These are phyloP conservation scores for Annulohypoxylon bovei DNA, from an alignment of 495 filamentous ascomycete species.

Conservation along the genomic window DNA sequence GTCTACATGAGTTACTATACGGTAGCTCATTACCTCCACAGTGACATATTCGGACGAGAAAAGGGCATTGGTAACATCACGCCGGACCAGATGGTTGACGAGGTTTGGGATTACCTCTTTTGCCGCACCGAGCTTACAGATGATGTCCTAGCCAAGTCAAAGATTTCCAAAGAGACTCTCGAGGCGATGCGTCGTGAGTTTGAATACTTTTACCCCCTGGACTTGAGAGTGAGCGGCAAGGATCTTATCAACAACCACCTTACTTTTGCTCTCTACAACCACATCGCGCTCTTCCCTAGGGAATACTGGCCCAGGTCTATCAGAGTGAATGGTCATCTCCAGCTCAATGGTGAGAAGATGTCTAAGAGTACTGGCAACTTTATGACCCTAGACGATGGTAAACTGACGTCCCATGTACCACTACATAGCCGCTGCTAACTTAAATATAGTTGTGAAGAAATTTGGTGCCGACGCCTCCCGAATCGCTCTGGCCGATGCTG, in stretches of 20 bases:
- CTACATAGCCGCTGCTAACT: background rate
- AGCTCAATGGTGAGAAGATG: slow-evolving; percentile 98
- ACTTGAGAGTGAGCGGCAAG: slow-evolving; percentile 84
- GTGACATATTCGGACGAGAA: slow-evolving; percentile 76
- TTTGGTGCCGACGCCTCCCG: slow-evolving; percentile 93
- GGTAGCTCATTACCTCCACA: slow-evolving; percentile 86
- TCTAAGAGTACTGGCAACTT: slow-evolving; percentile 96
- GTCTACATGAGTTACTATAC: slow-evolving; percentile 99
- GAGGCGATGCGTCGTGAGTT: slow-evolving; percentile 87
- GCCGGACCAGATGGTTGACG: slow-evolving; percentile 91
- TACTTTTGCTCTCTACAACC: slow-evolving; percentile 96
- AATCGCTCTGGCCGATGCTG: slow-evolving; percentile 92
- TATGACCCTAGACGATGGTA: slow-evolving; percentile 80
- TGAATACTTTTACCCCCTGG: slow-evolving; percentile 96
- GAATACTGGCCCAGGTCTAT: slow-evolving; percentile 88
- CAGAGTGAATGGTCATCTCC: slow-evolving; percentile 89
- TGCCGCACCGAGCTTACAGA: slow-evolving; percentile 68
- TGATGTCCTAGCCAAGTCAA: slow-evolving; percentile 65
- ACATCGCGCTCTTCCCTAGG: slow-evolving; percentile 85
- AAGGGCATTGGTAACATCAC: slow-evolving; percentile 71
- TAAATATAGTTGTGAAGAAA: slow-evolving; percentile 72
- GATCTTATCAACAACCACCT: slow-evolving; percentile 88
- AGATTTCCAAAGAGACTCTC: slow-evolving; percentile 75
- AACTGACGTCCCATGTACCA: background rate
- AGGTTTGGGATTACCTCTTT: slow-evolving; percentile 97